These are phyloP conservation scores for Viscum album DNA, from an alignment of 177 flowering plant species.

Conservation along the genomic window DNA sequence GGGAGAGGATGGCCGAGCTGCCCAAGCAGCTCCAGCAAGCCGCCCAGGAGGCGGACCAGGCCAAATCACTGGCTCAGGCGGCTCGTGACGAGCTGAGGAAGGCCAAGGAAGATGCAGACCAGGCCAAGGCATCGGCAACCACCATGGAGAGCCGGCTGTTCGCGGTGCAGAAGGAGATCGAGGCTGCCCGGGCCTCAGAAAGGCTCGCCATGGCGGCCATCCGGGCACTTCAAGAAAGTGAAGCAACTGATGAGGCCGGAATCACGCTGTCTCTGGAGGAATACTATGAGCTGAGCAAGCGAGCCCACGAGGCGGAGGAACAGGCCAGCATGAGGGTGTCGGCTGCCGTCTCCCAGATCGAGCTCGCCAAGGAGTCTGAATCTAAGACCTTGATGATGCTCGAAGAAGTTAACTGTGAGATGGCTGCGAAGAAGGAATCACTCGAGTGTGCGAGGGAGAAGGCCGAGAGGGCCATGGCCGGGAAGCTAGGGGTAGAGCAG, in stretches of 20 bases:
- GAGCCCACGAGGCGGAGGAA: constrained; percentile 84
- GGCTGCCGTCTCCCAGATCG: constrained; percentile 56
- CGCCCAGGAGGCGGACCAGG: constrained; percentile 60
- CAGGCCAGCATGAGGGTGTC: constrained; percentile 53
- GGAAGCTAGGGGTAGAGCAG: constrained; percentile 80
- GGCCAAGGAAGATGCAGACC: constrained; percentile 70
- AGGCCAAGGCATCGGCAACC: constrained; percentile 57
- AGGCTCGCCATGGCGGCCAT: constrained; percentile 70
- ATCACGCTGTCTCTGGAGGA: constrained; percentile 75
- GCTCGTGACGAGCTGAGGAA: constrained; percentile 55
- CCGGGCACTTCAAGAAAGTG: constrained; percentile 71
- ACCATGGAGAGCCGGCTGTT: constrained; percentile 54
- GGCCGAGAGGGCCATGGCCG: constrained; percentile 74
- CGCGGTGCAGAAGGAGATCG: constrained; percentile 83
- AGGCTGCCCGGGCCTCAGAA: constrained; percentile 82
- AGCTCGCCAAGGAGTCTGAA: constrained; percentile 70
- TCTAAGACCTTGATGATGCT: constrained; percentile 39
- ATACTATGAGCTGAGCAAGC: constrained; percentile 68
- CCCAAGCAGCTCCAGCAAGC: constrained; percentile 63
- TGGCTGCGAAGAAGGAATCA: constrained; percentile 44
- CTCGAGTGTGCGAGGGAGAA: constrained; percentile 42
- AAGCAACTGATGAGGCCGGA: constrained; percentile 34
- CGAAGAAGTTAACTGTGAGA: constrained; percentile 49
- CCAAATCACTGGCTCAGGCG: constrained; percentile 38
- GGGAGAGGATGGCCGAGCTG: constrained; percentile 60